These are phyloP conservation scores for Ustilago nuda DNA, from an alignment of 1,284 basidiomycete species.

Conservation along the genomic window DNA sequence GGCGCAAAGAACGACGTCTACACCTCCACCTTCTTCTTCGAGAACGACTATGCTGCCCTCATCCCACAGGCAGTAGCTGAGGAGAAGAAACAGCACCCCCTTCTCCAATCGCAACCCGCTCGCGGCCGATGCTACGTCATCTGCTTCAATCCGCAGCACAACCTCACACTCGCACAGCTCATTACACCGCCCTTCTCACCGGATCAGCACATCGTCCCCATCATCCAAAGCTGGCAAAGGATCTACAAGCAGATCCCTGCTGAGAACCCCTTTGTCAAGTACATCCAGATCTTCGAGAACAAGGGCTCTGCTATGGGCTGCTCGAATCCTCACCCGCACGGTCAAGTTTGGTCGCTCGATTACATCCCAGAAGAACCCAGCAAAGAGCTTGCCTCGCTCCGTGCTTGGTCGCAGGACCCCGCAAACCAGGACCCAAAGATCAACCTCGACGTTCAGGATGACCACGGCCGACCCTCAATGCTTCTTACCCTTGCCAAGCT, in stretches of 20 bases:
- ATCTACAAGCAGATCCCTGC: conserved; percentile 61
- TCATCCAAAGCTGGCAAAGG: conserved; percentile 80
- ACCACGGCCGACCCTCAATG: conserved; percentile 77
- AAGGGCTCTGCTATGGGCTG: conserved; percentile 97
- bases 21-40: conserved; percentile 77
- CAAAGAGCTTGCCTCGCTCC: conserved; percentile 54
- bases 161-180: conserved; percentile 87
- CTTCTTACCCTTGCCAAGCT: conserved; percentile 85
- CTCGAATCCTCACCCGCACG: conserved; percentile 94
- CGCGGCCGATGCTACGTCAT: conserved; percentile 89
- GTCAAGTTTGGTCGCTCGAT: conserved; percentile 83
- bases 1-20: conserved; percentile 81
- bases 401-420: conserved; percentile 52
- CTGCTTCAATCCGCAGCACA: conserved; percentile 88
- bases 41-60: conserved; percentile 88
- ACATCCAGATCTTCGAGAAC: conserved; percentile 76
- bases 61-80: conserved; percentile 72
- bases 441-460: conserved; percentile 73
- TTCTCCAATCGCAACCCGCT: conserved; percentile 80
- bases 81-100: conserved; percentile 53
- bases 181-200: conserved; percentile 68
- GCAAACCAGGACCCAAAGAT: conserved; percentile 26
- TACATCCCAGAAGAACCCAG: conserved; percentile 64
- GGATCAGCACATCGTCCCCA: conserved; percentile 75
- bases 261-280: conserved; percentile 66